Evolutionary conservation across 225 moss, liverwort and hornwort genomes (phyloP).

Genomic region (Pseudisothecium myosuroides): DNA sequence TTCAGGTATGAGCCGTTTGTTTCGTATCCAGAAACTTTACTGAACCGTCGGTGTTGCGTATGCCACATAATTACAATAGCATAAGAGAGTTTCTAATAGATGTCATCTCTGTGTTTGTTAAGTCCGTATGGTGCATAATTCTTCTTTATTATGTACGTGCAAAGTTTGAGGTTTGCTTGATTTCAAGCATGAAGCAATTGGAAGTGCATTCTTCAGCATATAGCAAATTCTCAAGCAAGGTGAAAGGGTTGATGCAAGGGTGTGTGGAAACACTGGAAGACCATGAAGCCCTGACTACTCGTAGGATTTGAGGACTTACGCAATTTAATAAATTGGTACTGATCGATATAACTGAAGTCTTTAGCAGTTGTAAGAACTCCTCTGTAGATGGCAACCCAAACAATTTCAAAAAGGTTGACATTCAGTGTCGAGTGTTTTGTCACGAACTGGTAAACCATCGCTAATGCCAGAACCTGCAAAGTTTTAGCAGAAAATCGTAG

Average conservation of each 20-base stretch:
- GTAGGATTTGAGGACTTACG: not conserved
- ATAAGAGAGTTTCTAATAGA: not conserved
- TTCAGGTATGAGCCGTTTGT: slow-evolving; percentile 38
- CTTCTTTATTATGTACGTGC: not conserved
- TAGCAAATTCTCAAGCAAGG: not conserved
- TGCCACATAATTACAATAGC: not conserved
- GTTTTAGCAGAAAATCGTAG: not conserved
- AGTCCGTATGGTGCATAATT: not conserved
- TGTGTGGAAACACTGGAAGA: not conserved
- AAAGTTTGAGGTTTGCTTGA: not conserved
- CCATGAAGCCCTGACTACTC: not conserved
- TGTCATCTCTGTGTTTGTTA: not conserved
- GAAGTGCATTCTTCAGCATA: not conserved
- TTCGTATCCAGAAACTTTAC: not conserved
- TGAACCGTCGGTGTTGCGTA: not conserved
- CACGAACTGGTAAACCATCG: slow-evolving; percentile 21
- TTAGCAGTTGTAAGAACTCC: not conserved
- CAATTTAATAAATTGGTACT: not conserved
- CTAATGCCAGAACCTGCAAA: slow-evolving; percentile 35
- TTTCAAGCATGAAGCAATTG: not conserved
- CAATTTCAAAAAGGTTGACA: not conserved
- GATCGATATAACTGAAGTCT: not conserved
- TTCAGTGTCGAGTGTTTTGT: not conserved
- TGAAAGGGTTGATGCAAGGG: not conserved
- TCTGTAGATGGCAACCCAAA: not conserved